Base-by-base conservation (phyloP, 2,329 filamentous ascomycete genomes). In the Lasiodiplodia sp. region DNA sequence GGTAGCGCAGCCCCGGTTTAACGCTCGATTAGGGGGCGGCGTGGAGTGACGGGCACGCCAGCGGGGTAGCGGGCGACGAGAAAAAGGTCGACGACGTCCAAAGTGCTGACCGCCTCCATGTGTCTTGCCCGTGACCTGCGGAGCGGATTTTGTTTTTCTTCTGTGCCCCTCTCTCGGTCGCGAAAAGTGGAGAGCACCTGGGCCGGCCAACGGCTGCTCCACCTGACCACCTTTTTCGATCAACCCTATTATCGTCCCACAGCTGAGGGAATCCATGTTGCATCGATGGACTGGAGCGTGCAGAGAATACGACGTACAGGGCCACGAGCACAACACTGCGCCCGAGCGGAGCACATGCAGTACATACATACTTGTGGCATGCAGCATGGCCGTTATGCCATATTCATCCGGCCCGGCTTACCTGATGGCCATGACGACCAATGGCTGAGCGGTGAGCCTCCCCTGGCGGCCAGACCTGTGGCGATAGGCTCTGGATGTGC, bases 321-420 rank as follows among this genome's bases (percentile, higher is more conserved):
- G 25, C 40, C 58, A 51, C 58, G 58, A 63, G 58, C 40, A 63
- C 58, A 63, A 47, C 44, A 10, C 44, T 16, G 40, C 57, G 6
- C 16, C 40, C 12, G 12, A 23, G 40, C 57, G 10, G 12, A 31
- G 38, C 23, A 21, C 23, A 23, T 49, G n/a, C 44, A 47, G 10
- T 47, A 28, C 28, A 28, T 28, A 28, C 25, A 28, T 28, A 52
- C n/a, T 40, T 49, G 37, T 57, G 14, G 55, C 18, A 57, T 6
- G 37, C 34, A 21, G 44, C 60, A 52, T 52, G 28, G 28, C 47
- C 60, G 44, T 64, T 52, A 64, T 64, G 60, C 60, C 28, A 51
- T 51, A 38, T 38, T 52, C 44, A 11, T 23, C 44, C 14, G 40
- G 58, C 10, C n/a, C 18, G 25, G 40, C 38, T 31, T 31, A 31